Percentiles rank a stretch among this genome's conserved stretches.
Conservation (phyloP, 768 basidiomycete species). For the Russula sp. region DNA sequence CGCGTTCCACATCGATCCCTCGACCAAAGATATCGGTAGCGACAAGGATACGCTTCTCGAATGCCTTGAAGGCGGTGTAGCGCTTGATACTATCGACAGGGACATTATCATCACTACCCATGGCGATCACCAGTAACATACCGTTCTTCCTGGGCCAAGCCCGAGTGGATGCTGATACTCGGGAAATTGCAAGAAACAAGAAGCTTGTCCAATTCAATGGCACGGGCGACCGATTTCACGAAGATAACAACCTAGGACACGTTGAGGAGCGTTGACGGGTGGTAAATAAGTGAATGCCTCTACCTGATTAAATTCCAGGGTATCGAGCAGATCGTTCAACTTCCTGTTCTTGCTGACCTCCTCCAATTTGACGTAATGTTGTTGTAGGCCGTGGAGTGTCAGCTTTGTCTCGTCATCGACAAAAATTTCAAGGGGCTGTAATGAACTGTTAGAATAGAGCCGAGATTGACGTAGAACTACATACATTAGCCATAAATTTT, state of each 20-base stretch:
- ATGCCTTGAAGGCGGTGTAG: slow-evolving; percentile 97
- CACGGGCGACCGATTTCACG: slow-evolving; percentile 95
- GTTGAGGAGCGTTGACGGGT: background rate
- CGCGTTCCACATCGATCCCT: slow-evolving; percentile 98
- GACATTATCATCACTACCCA: background rate
- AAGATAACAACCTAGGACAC: slow-evolving; percentile 90
- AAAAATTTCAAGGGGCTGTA: slow-evolving; percentile 95
- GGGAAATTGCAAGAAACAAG: slow-evolving; percentile 98
- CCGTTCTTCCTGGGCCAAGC: slow-evolving; percentile 93
- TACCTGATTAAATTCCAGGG: slow-evolving; percentile 97
- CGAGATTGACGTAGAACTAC: slow-evolving; percentile 28
- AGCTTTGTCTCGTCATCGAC: slow-evolving; percentile 99
- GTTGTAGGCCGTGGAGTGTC: slow-evolving; percentile 95
- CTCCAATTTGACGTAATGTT: slow-evolving; percentile 96
- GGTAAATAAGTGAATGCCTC: slow-evolving; percentile 15
- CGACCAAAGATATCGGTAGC: slow-evolving; percentile 99
- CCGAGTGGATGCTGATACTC: slow-evolving; percentile 95
- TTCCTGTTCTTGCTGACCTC: slow-evolving; percentile 96
- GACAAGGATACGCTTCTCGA: slow-evolving; percentile 98
- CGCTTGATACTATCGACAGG: slow-evolving; percentile 64
- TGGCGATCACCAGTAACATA: slow-evolving; percentile 33
- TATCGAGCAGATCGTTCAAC: slow-evolving; percentile 90
- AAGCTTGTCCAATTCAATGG: slow-evolving; percentile 92
- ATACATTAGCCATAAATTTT: slow-evolving; percentile 98
- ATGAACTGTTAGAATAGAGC: slow-evolving; percentile 3